Conservation (phyloP, 192 early-diverging fungal genomes). For the Umbelopsis isabellina region DNA sequence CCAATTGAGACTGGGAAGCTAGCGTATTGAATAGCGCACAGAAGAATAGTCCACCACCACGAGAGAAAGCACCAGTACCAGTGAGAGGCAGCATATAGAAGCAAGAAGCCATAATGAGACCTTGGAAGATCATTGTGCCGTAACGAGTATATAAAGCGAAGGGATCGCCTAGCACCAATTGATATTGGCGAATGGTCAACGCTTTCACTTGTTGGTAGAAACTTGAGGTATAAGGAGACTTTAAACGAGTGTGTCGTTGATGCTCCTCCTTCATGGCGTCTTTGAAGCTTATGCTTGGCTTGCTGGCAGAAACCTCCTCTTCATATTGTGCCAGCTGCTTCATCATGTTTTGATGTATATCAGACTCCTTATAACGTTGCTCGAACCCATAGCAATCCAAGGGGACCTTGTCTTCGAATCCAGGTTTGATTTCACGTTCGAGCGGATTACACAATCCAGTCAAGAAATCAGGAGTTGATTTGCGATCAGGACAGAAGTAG, state of each 20-base stretch:
- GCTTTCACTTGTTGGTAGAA: constrained; percentile 65
- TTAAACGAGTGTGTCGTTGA: constrained; percentile 49
- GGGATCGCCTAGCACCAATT: constrained; percentile 60
- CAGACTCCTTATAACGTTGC: constrained; percentile 49
- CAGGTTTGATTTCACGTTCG: constrained; percentile 55
- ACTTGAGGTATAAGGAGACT: constrained; percentile 67
- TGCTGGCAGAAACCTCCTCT: constrained; percentile 28
- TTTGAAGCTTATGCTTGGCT: constrained; percentile 37
- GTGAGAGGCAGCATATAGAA: constrained; percentile 63
- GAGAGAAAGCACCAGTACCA: constrained; percentile 71
- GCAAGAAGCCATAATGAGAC: constrained; percentile 72
- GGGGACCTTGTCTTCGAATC: constrained; percentile 60
- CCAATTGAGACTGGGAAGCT: constrained; percentile 69
- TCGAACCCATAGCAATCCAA: constrained; percentile 67
- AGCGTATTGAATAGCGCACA: constrained; percentile 54
- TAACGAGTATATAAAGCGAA: constrained; percentile 57
- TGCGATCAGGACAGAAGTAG: constrained; percentile 62
- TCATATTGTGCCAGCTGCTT: constrained; percentile 49
- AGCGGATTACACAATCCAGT: constrained; percentile 69
- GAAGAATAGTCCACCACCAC: constrained; percentile 80
- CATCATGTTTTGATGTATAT: constrained; percentile 43
- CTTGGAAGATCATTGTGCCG: constrained; percentile 61
- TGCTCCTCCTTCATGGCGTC: constrained; percentile 60
- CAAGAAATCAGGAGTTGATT: constrained; percentile 74
- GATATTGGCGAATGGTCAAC: constrained; percentile 64